Evolutionary conservation across 768 basidiomycete species (phyloP).

Genomic region (Amanita inopinata): DNA sequence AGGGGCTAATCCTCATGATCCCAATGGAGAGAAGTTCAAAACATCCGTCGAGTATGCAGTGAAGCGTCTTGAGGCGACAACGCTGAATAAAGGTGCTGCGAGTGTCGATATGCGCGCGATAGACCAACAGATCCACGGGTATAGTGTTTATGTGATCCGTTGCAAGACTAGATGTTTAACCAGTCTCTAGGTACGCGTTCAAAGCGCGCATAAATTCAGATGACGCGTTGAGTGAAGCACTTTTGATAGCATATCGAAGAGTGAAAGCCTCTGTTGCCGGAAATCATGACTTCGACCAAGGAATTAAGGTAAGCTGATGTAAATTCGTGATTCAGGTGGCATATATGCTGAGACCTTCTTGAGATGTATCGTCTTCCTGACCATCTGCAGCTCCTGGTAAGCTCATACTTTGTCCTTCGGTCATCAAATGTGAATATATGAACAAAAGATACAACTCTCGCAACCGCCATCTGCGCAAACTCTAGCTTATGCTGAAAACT

Average conservation of each 20-base stretch:
- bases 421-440: background rate
- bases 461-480: conserved; percentile 40
- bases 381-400: conserved; percentile 66
- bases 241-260: conserved; percentile 40
- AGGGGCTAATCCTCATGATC: conserved; percentile 29
- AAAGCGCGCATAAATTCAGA: conserved; percentile 65
- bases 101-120: conserved; percentile 47
- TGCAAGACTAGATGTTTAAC: conserved; percentile 10
- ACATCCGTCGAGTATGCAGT: conserved; percentile 45
- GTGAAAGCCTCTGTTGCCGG: conserved; percentile 41
- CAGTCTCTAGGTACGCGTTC: conserved; percentile 44
- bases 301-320: conserved; percentile 40
- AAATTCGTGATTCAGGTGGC: background rate
- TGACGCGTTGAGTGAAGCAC: conserved; percentile 50
- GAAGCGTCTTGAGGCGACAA: conserved; percentile 48
- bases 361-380: conserved; percentile 55
- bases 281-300: conserved; percentile 53
- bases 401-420: conserved; percentile 13
- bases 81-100: conserved; percentile 42
- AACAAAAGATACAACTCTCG: conserved; percentile 45
- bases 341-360: conserved; percentile 7
- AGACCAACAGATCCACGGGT: conserved; percentile 54
- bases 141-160: conserved; percentile 15
- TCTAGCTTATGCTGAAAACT: conserved; percentile 41
- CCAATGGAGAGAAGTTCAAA: conserved; percentile 29